Percentiles rank a stretch among this genome's conserved stretches.
Evolutionary conservation across 2,329 filamentous ascomycete genomes (phyloP).

Genomic region (Microsporum ferrugineum): DNA sequence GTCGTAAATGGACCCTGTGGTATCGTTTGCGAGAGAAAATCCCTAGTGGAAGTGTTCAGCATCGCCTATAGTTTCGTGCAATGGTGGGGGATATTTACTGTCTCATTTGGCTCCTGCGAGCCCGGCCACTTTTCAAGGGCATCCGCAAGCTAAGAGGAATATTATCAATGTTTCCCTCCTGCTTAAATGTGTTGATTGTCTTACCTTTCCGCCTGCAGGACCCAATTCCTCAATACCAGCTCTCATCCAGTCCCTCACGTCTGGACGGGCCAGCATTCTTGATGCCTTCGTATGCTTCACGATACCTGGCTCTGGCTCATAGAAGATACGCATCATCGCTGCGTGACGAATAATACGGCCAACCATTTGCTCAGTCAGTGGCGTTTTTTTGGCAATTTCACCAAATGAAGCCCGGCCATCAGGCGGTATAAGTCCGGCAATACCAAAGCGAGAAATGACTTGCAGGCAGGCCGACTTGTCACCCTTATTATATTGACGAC

Average conservation of each 20-base stretch:
- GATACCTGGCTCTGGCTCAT: constrained; percentile 10
- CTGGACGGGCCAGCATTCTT: constrained; percentile 7
- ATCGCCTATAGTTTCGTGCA: constrained; percentile 9
- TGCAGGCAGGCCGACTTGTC: constrained; percentile 35
- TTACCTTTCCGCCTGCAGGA: constrained; percentile 8
- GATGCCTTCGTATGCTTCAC: constrained; percentile 10
- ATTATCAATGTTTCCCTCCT: constrained; percentile 8
- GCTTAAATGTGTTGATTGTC: neutral
- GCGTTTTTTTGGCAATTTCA: constrained; percentile 30
- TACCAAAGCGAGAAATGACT: constrained; percentile 45
- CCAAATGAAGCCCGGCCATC: constrained; percentile 35
- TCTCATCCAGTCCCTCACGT: constrained; percentile 1
- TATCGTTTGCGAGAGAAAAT: constrained; percentile 8
- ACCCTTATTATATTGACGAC: constrained; percentile 23
- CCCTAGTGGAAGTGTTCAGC: constrained; percentile 23
- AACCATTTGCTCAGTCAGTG: constrained; percentile 32
- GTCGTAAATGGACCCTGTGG: constrained; percentile 9
- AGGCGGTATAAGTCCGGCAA: constrained; percentile 34
- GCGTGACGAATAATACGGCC: constrained; percentile 31
- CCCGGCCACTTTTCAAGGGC: neutral
- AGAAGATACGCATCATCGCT: constrained; percentile 29
- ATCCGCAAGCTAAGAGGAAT: constrained; percentile 12
- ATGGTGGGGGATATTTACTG: neutral
- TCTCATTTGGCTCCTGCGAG: neutral
- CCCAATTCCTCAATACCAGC: constrained; percentile 11